phyloP scores from a whole-genome alignment of 495 filamentous ascomycete genomes.

The Aspergillus kassunensis region DNA sequence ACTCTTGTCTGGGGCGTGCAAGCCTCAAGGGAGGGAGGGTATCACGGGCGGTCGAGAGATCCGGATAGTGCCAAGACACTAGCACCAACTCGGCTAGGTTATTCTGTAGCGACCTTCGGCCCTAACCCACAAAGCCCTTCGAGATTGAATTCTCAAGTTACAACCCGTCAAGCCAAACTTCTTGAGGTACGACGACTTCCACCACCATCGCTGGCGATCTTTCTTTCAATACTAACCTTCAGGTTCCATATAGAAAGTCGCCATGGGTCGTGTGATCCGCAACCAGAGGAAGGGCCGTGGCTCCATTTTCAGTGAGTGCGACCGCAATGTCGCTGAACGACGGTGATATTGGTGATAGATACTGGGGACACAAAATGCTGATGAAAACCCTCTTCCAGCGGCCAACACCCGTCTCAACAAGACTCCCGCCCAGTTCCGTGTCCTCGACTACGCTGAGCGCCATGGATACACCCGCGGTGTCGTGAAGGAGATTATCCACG shows the following conservation, averaged over 20 bases:
- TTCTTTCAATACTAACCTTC: constrained; percentile 38
- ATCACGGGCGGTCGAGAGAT: not conserved
- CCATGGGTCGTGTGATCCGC: constrained; percentile 82
- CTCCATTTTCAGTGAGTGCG: constrained; percentile 89
- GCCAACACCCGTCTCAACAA: constrained; percentile 92
- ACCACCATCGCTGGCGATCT: constrained; percentile 30
- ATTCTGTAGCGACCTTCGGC: constrained; percentile 40
- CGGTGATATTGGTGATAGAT: not conserved
- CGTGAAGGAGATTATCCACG: constrained; percentile 99
- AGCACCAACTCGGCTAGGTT: constrained; percentile 41
- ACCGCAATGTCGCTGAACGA: constrained; percentile 24
- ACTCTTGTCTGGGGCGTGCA: too few relatives aligned
- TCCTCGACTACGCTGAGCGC: constrained; percentile 89
- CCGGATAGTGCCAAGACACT: constrained; percentile 20
- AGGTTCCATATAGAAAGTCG: constrained; percentile 43
- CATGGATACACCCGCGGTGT: constrained; percentile 96
- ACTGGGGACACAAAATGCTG: constrained; percentile 29
- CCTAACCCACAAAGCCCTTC: constrained; percentile 49
- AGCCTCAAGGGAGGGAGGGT: too few relatives aligned
- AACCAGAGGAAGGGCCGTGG: constrained; percentile 98
- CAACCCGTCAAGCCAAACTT: constrained; percentile 50
- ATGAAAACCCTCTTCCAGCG: constrained; percentile 47
- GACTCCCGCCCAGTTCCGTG: constrained; percentile 86
- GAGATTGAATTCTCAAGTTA: constrained; percentile 47
- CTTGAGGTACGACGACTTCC: constrained; percentile 43